A percentile compares a stretch with the other conserved stretches of the same genome.
These are phyloP conservation scores for Chalciporus pseudorubinellus DNA, from an alignment of 768 basidiomycete species.

Conservation along the genomic window DNA sequence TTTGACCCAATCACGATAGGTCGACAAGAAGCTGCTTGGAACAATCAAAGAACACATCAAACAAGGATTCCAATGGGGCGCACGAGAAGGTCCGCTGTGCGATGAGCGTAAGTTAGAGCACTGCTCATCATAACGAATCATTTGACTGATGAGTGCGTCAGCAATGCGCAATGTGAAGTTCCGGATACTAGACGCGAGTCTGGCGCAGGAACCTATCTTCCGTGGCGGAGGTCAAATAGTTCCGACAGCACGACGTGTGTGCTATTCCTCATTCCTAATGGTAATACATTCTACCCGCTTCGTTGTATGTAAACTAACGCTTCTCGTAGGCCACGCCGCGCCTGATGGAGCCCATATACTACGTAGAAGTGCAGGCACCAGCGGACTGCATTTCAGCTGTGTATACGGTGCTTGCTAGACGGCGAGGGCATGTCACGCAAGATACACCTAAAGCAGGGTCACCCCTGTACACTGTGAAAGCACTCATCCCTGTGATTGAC, in stretches of 20 bases:
- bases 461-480: conserved; percentile 96
- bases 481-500: conserved; percentile 96
- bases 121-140: neutral
- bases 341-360: conserved; percentile 96
- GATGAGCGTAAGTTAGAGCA: conserved; percentile 86
- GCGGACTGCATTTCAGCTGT: conserved; percentile 99
- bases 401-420: conserved; percentile 96
- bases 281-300: conserved; percentile 43
- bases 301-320: neutral
- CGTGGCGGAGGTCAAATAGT: conserved; percentile 98
- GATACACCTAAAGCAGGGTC: conserved; percentile 98
- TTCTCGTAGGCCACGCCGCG: conserved; percentile 82
- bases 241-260: conserved; percentile 96
- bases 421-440: conserved; percentile 98
- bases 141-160: conserved; percentile 31
- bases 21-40: conserved; percentile 89
- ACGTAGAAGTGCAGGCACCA: conserved; percentile 98
- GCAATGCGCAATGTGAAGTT: conserved; percentile 99
- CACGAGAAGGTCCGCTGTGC: conserved; percentile 94
- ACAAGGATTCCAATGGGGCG: conserved; percentile 99
- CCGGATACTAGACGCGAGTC: conserved; percentile 86
- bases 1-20: conserved; percentile 38
- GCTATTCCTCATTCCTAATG: conserved; percentile 99
- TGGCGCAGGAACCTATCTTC: conserved; percentile 96
- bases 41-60: conserved; percentile 94